phyloP scores from a whole-genome alignment of 202 grass and related monocot species.

The Schoenoplectus tabernaemontani region DNA sequence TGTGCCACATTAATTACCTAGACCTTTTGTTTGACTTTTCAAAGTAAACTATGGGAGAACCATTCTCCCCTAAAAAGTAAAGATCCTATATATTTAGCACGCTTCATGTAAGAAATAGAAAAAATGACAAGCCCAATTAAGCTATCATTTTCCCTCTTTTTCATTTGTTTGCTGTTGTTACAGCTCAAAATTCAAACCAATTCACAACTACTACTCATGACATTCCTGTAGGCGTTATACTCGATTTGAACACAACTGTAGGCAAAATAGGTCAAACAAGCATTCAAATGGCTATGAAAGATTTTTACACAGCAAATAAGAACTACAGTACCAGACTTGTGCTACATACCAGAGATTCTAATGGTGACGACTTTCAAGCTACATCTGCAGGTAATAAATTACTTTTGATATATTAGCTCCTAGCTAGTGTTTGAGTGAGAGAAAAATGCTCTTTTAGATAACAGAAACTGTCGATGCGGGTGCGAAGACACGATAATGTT shows the following conservation, averaged over 20 bases:
- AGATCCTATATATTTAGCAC: too few relatives aligned
- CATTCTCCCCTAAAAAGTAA: too few relatives aligned
- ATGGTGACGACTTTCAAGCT: neutral
- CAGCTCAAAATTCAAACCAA: neutral
- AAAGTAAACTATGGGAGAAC: too few relatives aligned
- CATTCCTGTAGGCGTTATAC: constrained; percentile 18
- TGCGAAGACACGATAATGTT: too few relatives aligned
- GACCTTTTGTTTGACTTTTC: too few relatives aligned
- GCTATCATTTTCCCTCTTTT: neutral
- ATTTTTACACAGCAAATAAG: constrained; percentile 12
- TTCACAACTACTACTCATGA: neutral
- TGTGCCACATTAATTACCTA: too few relatives aligned
- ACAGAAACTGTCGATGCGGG: too few relatives aligned
- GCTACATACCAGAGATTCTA: neutral
- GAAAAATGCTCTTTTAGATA: too few relatives aligned
- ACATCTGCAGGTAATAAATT: neutral
- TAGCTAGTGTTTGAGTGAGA: too few relatives aligned
- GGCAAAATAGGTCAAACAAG: neutral
- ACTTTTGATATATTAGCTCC: too few relatives aligned
- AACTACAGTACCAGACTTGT: constrained; percentile 6
- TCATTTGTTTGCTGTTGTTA: neutral
- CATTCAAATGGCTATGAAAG: constrained; percentile 9
- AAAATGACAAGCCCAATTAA: neutral
- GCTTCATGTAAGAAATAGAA: too few relatives aligned
- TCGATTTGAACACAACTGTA: neutral